Base-by-base conservation (phyloP, 169 alveolate species). In the Eimeria maxima region DNA sequence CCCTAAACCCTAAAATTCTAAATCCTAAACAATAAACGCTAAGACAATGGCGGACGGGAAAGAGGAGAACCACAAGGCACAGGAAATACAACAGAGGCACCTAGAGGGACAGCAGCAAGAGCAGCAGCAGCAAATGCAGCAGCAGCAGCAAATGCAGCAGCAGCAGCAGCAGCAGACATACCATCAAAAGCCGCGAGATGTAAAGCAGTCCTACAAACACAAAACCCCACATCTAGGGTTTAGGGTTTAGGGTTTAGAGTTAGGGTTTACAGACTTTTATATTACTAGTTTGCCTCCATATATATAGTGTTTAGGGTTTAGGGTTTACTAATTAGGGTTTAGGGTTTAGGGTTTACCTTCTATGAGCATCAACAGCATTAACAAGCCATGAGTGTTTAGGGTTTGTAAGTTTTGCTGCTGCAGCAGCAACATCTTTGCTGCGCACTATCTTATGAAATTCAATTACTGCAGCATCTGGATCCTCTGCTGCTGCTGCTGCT, bases 131-230 rank as follows among this genome's bases (percentile, higher is more conserved):
- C 57, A 88, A 69, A 81, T 11, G 57, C 57, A 50, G 11, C 57
- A 50, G 57, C 57, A 50, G 57, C 57, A 50, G 57, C 57, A 50
- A 11, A 5, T 7, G 57, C 57, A 7, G 57, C 57, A 50, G 57
- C 57, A 50, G 57, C 57, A 50, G 11, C 57, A 7, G 57, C 57
- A 50, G 57, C 57, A 50, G 57, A 11, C 57, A 11, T 7, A 50
- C 57, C 57, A 11, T 88, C 94, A 29, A 65, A 88, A 10, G 94
- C 94, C 14, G 94, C 94, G 67, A 88, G 84, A 47, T 88, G 94
- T 10, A 88, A 81, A 10, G 94, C 86, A n/a, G 94, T 88, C 20
- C 94, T 88, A 50, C 86, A 18, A 22, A 8, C 44, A 44, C 50
- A 74, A 22, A 50, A 50, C 57, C 57, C 57, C 57, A 50, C 57